These are phyloP conservation scores for cucumber (Cucumis sativus) DNA, from an alignment of 306 rosid genomes.

Conservation along the genomic window Cucumber_9930_V3 NC_026660.2:28948501-28949000, in stretches of 20 bases:
- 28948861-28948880: slow-evolving; percentile 46
- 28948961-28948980: slow-evolving; percentile 39
- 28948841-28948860: slow-evolving; percentile 82
- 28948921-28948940: slow-evolving; percentile 39
- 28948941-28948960: slow-evolving; percentile 28
- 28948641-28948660: background rate
- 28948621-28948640: background rate
- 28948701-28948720: slow-evolving; percentile 41
- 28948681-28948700: background rate
- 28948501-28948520: slow-evolving; percentile 7
- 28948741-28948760: slow-evolving; percentile 94
- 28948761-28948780: slow-evolving; percentile 73
- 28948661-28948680: background rate
- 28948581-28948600: background rate
- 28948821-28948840: slow-evolving; percentile 69
- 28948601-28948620: background rate
- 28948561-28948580: background rate
- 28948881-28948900: slow-evolving; percentile 18
- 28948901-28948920: slow-evolving; percentile 25
- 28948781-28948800: slow-evolving; percentile 80
- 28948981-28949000: slow-evolving; percentile 25
- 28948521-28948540: slow-evolving; percentile 6
- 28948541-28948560: slow-evolving; percentile 7
- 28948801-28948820: slow-evolving; percentile 79
- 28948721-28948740: slow-evolving; percentile 72